Base-by-base conservation (phyloP, 345 rosid species). In the Populus nigra region DNA sequence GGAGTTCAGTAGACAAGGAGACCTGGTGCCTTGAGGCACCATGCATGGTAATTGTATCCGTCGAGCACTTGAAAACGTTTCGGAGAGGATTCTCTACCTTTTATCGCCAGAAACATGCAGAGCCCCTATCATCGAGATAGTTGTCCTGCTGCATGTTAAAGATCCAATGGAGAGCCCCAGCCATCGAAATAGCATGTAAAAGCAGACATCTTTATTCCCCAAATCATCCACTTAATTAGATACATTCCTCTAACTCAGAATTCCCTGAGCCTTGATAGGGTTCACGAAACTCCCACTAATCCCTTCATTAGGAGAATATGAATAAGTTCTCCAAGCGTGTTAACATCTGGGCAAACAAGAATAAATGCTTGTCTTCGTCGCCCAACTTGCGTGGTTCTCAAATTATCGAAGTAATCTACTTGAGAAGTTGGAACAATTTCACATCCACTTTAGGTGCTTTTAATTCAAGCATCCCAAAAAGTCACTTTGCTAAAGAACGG, bases 171-270 rank as follows among this genome's bases (percentile, higher is more conserved):
- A 33, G 36, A 33, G 36, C 36, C 36, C 5, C 36, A 33, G 36
- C 5, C 36, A 33, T 33, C 36, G 36, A 33, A 33, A 33, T 33
- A 33, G 36, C 36, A 4, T 33, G 36, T 4, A 33, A 33, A 33
- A 68, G 75, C 59, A 50, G 25, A 8, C 7, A 25, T 76, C 85
- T 87, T 85, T 85, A 84, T 82, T 82, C 89, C 75, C 74, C 17
- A 47, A 68, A 43, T 55, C 86, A 68, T 72, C 62, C 86, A 71
- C 82, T 55, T 29, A 25, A 25, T 25, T 25, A 13, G 27, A 36
- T 3, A 18, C 29, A 75, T 80, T 74, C 74, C 31, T 41, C 43
- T 33, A 41, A 50, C 27, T 8, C 23, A 4, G 4, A n/a, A 57
- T n/a, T 8, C 62, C 35, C 35, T 33, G 35, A 33, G 35, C 35